These are phyloP conservation scores for Sisymbrium irio DNA, from an alignment of 345 rosid species.

Conservation along the genomic window DNA sequence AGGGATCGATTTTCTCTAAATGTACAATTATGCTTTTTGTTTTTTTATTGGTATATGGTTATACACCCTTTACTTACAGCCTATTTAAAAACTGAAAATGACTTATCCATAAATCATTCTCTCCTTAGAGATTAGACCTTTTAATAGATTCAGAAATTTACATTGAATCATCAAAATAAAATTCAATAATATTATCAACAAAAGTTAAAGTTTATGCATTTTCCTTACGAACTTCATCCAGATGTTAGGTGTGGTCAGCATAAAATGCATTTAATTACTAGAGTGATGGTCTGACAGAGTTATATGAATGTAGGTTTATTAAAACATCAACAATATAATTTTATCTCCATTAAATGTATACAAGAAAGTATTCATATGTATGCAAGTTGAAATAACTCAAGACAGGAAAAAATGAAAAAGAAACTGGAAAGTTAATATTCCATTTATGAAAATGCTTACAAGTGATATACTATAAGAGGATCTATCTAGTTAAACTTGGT, in stretches of 20 bases:
- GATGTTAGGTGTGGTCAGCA: neutral
- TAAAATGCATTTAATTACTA: neutral
- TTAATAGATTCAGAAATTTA: too few species aligned
- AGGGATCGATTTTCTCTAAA: too few species aligned
- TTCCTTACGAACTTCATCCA: neutral
- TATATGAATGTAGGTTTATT: neutral
- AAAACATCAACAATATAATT: neutral
- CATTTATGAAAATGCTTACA: neutral
- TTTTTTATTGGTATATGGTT: too few species aligned
- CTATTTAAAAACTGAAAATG: too few species aligned
- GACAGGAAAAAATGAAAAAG: neutral
- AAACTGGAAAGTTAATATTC: neutral
- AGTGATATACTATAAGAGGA: constrained; percentile 19
- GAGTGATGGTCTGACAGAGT: neutral
- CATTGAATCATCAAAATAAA: too few species aligned
- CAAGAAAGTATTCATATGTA: neutral
- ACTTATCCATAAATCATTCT: too few species aligned
- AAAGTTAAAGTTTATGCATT: neutral
- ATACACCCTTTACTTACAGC: too few species aligned
- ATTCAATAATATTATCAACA: too few species aligned
- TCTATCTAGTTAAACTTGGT: constrained; percentile 28
- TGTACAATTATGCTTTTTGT: too few species aligned
- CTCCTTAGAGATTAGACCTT: too few species aligned
- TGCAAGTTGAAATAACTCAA: neutral
- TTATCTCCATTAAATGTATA: neutral